These are phyloP conservation scores for Agrocybe praecox DNA, from an alignment of 768 basidiomycete species.

Conservation along the genomic window DNA sequence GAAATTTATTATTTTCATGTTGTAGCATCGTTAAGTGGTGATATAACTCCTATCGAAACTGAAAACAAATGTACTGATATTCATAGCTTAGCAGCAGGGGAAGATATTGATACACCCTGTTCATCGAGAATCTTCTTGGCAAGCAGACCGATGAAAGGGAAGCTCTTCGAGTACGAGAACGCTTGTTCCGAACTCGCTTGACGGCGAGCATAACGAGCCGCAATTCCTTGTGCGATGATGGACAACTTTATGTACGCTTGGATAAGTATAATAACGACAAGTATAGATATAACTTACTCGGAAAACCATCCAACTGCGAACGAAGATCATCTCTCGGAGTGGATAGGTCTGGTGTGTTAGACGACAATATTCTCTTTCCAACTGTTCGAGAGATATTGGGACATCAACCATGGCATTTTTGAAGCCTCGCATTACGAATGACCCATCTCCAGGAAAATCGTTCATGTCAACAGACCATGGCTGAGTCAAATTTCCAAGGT, in stretches of 20 bases:
- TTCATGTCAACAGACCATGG: slow-evolving; percentile 69
- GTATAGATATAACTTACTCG: slow-evolving; percentile 47
- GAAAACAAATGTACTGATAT: background rate
- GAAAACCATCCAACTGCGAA: slow-evolving; percentile 85
- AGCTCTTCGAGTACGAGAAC: slow-evolving; percentile 40
- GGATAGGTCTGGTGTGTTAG: slow-evolving; percentile 71
- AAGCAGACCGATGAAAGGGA: slow-evolving; percentile 64
- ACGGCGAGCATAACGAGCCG: slow-evolving; percentile 80
- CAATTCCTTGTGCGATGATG: slow-evolving; percentile 88
- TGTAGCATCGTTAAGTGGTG: background rate
- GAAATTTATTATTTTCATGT: background rate
- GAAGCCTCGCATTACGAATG: slow-evolving; percentile 51
- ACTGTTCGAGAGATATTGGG: slow-evolving; percentile 66
- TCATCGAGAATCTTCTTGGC: slow-evolving; percentile 64
- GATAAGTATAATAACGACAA: background rate
- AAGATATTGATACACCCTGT: slow-evolving; percentile 38
- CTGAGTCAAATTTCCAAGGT: slow-evolving; percentile 88
- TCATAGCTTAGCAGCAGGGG: slow-evolving; percentile 33
- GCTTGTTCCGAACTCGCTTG: slow-evolving; percentile 91
- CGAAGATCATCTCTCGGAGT: slow-evolving; percentile 78
- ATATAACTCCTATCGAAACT: background rate
- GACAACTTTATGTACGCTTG: slow-evolving; percentile 44
- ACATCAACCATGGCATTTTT: slow-evolving; percentile 59
- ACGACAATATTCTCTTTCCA: slow-evolving; percentile 84
- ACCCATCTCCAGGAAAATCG: slow-evolving; percentile 32